A percentile compares a stretch with the other conserved stretches of the same genome.
phyloP scores from a whole-genome alignment of 2,329 filamentous ascomycete genomes.

The Cadophora malorum region DNA sequence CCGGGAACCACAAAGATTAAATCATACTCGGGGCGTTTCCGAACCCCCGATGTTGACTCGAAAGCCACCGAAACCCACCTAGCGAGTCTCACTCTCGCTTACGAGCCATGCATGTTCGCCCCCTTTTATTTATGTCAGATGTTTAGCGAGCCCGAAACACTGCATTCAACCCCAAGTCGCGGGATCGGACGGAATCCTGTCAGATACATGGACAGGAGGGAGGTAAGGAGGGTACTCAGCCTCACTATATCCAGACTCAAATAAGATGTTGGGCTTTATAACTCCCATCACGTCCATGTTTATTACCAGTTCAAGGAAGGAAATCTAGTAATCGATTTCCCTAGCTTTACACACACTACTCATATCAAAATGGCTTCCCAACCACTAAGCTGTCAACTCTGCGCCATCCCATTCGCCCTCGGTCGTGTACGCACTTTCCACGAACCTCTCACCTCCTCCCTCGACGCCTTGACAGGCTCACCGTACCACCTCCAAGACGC shows the following conservation, averaged over 20 bases:
- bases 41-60: not conserved
- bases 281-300: not conserved
- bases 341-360: not conserved
- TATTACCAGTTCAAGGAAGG: not conserved
- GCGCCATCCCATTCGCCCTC: slow-evolving; percentile 19
- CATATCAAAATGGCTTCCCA: not conserved
- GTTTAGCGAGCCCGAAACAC: slow-evolving; percentile 10
- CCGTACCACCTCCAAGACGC: slow-evolving; percentile 10
- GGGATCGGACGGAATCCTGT: not conserved
- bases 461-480: not conserved
- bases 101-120: not conserved
- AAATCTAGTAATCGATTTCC: not conserved
- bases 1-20: not conserved
- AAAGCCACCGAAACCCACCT: slow-evolving; percentile 7
- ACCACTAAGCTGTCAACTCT: slow-evolving; percentile 22
- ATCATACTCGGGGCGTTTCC: not conserved
- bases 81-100: slow-evolving; percentile 3
- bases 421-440: slow-evolving; percentile 8
- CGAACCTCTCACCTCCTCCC: slow-evolving; percentile 18
- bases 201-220: not conserved
- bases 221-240: not conserved
- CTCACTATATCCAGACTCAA: not conserved
- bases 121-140: slow-evolving; percentile 17
- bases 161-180: not conserved
- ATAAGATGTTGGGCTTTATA: not conserved